Percentiles rank a stretch among this genome's conserved stretches.
These are phyloP conservation scores for Flaveria robusta DNA, from an alignment of 129 eudicot genomes.

Conservation along the genomic window DNA sequence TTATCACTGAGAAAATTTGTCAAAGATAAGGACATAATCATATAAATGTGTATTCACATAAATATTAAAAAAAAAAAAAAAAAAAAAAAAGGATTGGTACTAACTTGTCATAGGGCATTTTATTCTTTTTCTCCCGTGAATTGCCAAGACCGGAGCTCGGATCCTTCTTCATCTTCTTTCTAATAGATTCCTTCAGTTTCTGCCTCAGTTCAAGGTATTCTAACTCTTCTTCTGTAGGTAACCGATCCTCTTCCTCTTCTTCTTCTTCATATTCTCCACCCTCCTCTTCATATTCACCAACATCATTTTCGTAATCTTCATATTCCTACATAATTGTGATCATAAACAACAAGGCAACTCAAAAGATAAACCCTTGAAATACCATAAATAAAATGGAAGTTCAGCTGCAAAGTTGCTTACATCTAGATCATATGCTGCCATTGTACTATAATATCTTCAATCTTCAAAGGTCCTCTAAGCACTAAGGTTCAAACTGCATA, in stretches of 20 bases:
- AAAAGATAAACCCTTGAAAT: constrained; percentile 3
- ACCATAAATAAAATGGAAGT: neutral
- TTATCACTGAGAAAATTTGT: neutral
- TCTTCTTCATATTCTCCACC: constrained; percentile 50
- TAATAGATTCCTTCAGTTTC: constrained; percentile 58
- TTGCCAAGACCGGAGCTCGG: constrained; percentile 47
- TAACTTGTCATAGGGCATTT: constrained; percentile 61
- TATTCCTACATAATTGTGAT: constrained; percentile 45
- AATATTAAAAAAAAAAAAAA: neutral
- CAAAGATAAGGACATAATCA: neutral
- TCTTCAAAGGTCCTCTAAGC: constrained; percentile 17
- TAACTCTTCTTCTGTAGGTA: constrained; percentile 62
- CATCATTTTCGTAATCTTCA: constrained; percentile 64
- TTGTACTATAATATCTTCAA: constrained; percentile 35
- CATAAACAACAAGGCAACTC: constrained; percentile 7
- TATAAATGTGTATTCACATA: neutral
- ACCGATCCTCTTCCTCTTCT: constrained; percentile 50
- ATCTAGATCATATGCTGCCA: constrained; percentile 64
- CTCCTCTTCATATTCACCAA: constrained; percentile 44
- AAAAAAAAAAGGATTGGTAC: constrained; percentile 10
- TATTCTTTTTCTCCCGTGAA: constrained; percentile 42
- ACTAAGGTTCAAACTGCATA: constrained; percentile 19
- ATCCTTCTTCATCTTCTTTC: constrained; percentile 66
- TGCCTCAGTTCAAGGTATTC: constrained; percentile 74
- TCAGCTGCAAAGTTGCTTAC: constrained; percentile 44